Conservation (phyloP, 768 basidiomycete species). For the Clathrus columnatus region DNA sequence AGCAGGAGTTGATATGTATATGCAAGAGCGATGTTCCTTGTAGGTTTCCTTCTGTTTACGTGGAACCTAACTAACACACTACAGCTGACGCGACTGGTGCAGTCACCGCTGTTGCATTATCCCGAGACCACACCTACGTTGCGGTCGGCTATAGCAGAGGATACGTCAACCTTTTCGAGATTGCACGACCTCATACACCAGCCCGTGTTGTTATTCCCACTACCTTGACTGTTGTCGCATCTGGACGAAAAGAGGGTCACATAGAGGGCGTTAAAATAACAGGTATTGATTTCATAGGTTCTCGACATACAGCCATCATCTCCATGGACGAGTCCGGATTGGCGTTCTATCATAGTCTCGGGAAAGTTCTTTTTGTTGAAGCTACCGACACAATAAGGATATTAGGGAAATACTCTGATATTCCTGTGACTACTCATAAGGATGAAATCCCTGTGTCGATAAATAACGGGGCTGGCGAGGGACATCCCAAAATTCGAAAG, state of each 20-base stretch:
- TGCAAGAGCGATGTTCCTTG: conserved; percentile 66
- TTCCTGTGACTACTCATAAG: conserved; percentile 15
- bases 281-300: conserved; percentile 79
- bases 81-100: conserved; percentile 57
- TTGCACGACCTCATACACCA: conserved; percentile 59
- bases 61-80: not conserved
- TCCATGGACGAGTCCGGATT: conserved; percentile 86
- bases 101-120: conserved; percentile 84
- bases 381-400: conserved; percentile 91
- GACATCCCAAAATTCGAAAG: conserved; percentile 27
- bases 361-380: conserved; percentile 91
- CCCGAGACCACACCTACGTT: conserved; percentile 88
- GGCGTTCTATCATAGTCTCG: conserved; percentile 91
- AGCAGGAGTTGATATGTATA: conserved; percentile 71
- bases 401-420: conserved; percentile 80
- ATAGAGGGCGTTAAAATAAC: conserved; percentile 70
- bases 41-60: conserved; percentile 24
- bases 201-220: conserved; percentile 66
- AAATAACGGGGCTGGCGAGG: conserved; percentile 16
- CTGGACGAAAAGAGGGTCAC: conserved; percentile 82
- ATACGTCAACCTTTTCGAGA: conserved; percentile 77
- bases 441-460: conserved; percentile 12
- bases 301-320: conserved; percentile 86
- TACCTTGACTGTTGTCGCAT: conserved; percentile 53
- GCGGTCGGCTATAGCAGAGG: conserved; percentile 83